phyloP scores from a whole-genome alignment of 352 stramenopile species.

The Globisporangium lucens region DNA sequence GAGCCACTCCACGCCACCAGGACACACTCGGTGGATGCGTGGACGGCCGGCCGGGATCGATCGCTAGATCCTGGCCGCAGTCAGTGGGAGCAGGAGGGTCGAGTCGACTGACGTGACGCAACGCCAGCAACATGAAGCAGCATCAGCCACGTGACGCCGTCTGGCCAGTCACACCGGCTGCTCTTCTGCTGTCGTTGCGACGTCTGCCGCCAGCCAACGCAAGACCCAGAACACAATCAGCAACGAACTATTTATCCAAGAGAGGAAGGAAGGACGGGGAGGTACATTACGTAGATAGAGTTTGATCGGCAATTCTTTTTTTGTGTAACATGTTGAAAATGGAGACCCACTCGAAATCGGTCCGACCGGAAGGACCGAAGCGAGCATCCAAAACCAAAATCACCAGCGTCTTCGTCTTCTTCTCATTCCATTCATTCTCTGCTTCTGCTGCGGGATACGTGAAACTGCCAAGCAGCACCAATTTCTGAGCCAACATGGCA shows the following conservation, averaged over 20 bases:
- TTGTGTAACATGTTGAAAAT: constrained; percentile 2
- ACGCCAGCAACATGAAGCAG: not conserved
- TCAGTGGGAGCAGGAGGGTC: not conserved
- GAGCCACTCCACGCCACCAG: not conserved
- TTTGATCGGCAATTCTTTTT: constrained; percentile 3
- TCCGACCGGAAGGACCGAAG: constrained; percentile 16
- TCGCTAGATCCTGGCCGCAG: constrained; percentile 14
- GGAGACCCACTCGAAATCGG: constrained; percentile 3
- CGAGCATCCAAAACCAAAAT: not conserved
- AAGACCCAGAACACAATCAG: not conserved
- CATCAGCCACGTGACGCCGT: not conserved
- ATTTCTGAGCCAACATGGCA: not conserved
- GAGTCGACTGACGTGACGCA: not conserved
- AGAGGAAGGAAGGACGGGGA: not conserved
- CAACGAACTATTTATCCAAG: constrained; percentile 7
- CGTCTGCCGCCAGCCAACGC: not conserved
- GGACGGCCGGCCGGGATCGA: constrained; percentile 11
- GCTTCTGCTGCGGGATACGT: not conserved
- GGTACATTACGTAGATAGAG: constrained; percentile 12
- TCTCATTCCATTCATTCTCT: not conserved
- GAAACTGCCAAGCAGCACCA: not conserved
- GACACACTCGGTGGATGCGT: not conserved
- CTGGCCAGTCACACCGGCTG: not conserved
- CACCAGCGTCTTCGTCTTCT: not conserved
- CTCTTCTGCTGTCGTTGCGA: not conserved